Conservation (phyloP, 768 basidiomycete species). For the Lactifluus volemus region DNA sequence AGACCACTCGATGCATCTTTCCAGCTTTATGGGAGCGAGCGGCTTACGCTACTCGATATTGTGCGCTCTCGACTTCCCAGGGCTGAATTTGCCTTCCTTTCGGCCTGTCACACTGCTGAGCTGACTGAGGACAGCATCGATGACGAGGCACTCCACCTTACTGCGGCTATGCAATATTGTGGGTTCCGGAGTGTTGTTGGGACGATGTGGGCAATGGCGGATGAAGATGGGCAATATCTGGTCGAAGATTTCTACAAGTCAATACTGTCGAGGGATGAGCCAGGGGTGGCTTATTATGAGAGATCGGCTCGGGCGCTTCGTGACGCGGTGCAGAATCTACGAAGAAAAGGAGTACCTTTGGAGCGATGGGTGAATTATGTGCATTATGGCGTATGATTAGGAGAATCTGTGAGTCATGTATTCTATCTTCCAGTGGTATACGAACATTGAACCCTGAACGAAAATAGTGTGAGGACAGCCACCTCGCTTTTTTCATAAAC, state of each 20-base stretch:
- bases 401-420: background rate
- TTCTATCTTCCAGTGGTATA: background rate
- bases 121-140: background rate
- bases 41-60: background rate
- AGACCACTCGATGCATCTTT: conserved; percentile 4
- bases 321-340: background rate
- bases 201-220: conserved; percentile 13
- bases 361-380: conserved; percentile 6
- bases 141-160: conserved; percentile 15
- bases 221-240: conserved; percentile 5
- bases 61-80: background rate
- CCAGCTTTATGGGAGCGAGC: background rate
- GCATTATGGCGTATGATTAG: conserved; percentile 1
- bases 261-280: background rate
- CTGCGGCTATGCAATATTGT: conserved; percentile 9
- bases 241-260: background rate
- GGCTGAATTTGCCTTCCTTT: conserved; percentile 11
- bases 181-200: conserved; percentile 15
- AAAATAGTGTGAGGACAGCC: too few relatives aligned
- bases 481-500: too few relatives aligned
- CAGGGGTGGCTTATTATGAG: background rate
- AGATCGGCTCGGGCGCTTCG: conserved; percentile 1
- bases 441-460: too few relatives aligned
- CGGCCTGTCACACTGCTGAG: conserved; percentile 12
- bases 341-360: background rate